Conservation (phyloP, 345 rosid genomes). For the Lepidium aucheri region DNA sequence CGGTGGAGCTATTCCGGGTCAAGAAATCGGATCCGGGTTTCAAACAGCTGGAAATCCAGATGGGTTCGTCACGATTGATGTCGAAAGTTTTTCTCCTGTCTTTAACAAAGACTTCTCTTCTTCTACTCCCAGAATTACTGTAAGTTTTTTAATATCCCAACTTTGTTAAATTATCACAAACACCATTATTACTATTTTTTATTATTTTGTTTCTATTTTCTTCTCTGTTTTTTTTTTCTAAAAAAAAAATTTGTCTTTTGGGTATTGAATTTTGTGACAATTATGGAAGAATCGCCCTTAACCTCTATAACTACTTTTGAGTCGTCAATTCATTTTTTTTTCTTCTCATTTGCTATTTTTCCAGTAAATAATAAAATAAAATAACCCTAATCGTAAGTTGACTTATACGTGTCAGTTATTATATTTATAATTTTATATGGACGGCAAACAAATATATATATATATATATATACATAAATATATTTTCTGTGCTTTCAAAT, state of each 20-base stretch:
- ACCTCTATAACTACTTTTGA: not conserved
- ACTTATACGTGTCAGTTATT: conserved; percentile 1
- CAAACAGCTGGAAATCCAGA: conserved; percentile 38
- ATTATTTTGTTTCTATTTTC: not conserved
- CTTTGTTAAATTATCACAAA: not conserved
- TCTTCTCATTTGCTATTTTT: conserved; percentile 14
- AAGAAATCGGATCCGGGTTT: conserved; percentile 41
- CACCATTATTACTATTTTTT: not conserved
- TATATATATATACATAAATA: not conserved
- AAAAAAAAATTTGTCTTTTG: not conserved
- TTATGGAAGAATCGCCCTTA: conserved; percentile 11
- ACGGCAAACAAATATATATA: too few relatives aligned
- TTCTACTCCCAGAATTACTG: conserved; percentile 20
- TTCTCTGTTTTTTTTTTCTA: not conserved
- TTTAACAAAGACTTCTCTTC: conserved; percentile 28
- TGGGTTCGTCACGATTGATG: conserved; percentile 61
- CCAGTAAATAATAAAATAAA: not conserved
- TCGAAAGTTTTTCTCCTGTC: conserved; percentile 47
- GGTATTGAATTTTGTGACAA: conserved; percentile 12
- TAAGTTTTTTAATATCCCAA: not conserved
- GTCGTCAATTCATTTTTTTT: not conserved
- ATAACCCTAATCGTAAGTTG: not conserved
- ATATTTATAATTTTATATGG: not conserved
- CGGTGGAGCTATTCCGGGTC: conserved; percentile 31
- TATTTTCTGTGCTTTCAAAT: not conserved